Conservation (phyloP, 352 stramenopile genomes). For the Globisporangium parvum region DNA sequence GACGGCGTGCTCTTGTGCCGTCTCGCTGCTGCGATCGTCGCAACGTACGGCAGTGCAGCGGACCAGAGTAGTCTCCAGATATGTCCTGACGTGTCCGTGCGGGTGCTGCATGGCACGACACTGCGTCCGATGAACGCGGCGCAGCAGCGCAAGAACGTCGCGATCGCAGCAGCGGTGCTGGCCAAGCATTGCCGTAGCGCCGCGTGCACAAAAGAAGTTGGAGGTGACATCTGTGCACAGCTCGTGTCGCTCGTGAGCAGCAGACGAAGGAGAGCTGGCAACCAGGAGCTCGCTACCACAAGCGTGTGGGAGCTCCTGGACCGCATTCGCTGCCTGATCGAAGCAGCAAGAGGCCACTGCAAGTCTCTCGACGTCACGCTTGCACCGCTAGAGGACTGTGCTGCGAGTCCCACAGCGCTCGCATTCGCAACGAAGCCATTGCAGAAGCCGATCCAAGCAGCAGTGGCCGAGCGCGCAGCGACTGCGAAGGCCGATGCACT, state of each 20-base stretch:
- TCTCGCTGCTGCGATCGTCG: conserved; percentile 21
- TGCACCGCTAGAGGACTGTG: not conserved
- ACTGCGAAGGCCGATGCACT: not conserved
- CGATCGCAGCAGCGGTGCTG: conserved; percentile 5
- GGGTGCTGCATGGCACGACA: not conserved
- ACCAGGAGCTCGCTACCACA: not conserved
- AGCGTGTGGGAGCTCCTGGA: conserved; percentile 9
- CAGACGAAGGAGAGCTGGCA: not conserved
- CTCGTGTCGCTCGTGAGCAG: conserved; percentile 1
- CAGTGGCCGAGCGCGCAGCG: not conserved
- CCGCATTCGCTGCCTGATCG: conserved; percentile 4
- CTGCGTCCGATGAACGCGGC: conserved; percentile 7
- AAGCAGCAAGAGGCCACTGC: not conserved
- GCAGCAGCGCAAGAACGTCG: conserved; percentile 8
- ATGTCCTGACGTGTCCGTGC: not conserved
- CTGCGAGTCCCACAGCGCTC: no score
- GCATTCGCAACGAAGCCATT: no score
- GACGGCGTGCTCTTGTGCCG: conserved; percentile 32
- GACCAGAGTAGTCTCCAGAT: not conserved
- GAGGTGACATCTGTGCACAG: not conserved
- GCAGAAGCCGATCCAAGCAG: not conserved
- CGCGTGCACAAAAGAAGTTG: no score
- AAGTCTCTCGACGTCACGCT: not conserved
- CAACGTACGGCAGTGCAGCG: conserved; percentile 1
- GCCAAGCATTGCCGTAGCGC: not conserved